A percentile compares a stretch with the other conserved stretches of the same genome.
Evolutionary conservation across 2,329 filamentous ascomycete species (phyloP).

Genomic region (Capronia americana): DNA sequence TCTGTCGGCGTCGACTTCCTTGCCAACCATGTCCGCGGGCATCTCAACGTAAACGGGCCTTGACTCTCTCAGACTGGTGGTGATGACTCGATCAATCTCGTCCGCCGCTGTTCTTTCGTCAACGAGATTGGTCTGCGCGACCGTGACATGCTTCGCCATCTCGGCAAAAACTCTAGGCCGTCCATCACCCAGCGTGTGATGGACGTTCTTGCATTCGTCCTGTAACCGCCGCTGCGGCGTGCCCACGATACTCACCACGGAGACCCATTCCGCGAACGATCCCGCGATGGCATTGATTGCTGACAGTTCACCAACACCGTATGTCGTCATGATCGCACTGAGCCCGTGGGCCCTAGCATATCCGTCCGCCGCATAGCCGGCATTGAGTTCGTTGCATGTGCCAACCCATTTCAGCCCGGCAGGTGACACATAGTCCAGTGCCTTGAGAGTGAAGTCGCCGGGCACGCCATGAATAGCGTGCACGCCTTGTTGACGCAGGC

Average conservation of each 20-base stretch:
- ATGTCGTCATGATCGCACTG: constrained; percentile 59
- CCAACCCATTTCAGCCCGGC: constrained; percentile 63
- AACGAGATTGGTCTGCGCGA: constrained; percentile 54
- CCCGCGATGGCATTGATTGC: constrained; percentile 47
- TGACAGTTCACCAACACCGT: constrained; percentile 62
- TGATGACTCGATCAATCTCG: constrained; percentile 59
- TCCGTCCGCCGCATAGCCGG: constrained; percentile 76
- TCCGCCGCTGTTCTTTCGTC: constrained; percentile 54
- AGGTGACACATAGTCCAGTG: constrained; percentile 63
- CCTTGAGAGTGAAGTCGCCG: constrained; percentile 52
- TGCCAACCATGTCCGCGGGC: constrained; percentile 59
- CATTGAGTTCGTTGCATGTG: constrained; percentile 67
- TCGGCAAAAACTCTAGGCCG: constrained; percentile 59
- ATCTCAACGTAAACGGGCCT: constrained; percentile 63
- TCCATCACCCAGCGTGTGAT: constrained; percentile 52
- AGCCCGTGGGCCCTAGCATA: constrained; percentile 66
- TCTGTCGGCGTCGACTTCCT: constrained; percentile 64
- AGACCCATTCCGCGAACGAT: constrained; percentile 64
- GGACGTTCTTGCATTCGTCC: constrained; percentile 48
- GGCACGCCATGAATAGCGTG: constrained; percentile 59
- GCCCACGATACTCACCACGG: constrained; percentile 67
- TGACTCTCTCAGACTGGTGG: constrained; percentile 57
- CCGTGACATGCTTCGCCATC: constrained; percentile 57
- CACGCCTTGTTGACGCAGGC: constrained; percentile 57
- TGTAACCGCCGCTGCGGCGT: constrained; percentile 58